A percentile compares a stretch with the other conserved stretches of the same genome.
These are phyloP conservation scores for Annulohypoxylon stygium DNA, from an alignment of 495 filamentous ascomycete genomes.

Conservation along the genomic window DNA sequence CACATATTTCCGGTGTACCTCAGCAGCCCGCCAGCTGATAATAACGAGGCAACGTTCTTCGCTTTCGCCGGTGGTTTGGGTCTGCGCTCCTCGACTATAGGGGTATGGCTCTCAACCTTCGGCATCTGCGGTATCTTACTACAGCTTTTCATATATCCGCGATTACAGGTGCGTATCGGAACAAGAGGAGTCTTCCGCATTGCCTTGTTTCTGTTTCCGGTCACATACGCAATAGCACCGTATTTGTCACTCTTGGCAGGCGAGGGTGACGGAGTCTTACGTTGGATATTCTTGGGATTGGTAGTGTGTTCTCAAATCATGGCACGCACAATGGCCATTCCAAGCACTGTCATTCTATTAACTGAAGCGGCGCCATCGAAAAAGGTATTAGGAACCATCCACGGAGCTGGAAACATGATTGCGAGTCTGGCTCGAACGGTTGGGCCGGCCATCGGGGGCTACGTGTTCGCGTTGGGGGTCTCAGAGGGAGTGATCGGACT, in stretches of 20 bases:
- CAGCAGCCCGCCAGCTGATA: constrained; percentile 70
- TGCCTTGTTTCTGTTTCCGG: constrained; percentile 72
- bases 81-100: constrained; percentile 74
- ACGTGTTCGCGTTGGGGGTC: constrained; percentile 73
- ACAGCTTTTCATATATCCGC: constrained; percentile 78
- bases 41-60: constrained; percentile 64
- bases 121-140: constrained; percentile 76
- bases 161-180: constrained; percentile 69
- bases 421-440: constrained; percentile 70
- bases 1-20: constrained; percentile 80
- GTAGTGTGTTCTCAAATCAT: constrained; percentile 77
- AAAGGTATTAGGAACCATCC: constrained; percentile 73
- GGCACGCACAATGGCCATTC: constrained; percentile 78
- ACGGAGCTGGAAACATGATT: constrained; percentile 76
- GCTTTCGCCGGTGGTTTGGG: constrained; percentile 81
- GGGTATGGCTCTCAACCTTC: constrained; percentile 76
- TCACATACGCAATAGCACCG: constrained; percentile 75
- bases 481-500: constrained; percentile 73
- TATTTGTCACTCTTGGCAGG: constrained; percentile 73
- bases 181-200: constrained; percentile 71
- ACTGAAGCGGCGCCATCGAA: constrained; percentile 76
- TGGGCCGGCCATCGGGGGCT: constrained; percentile 75
- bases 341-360: constrained; percentile 75
- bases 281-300: constrained; percentile 68
- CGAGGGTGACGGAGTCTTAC: constrained; percentile 31